Conservation (phyloP, 768 basidiomycete genomes). For the Strobilomyces dryophilus region DNA sequence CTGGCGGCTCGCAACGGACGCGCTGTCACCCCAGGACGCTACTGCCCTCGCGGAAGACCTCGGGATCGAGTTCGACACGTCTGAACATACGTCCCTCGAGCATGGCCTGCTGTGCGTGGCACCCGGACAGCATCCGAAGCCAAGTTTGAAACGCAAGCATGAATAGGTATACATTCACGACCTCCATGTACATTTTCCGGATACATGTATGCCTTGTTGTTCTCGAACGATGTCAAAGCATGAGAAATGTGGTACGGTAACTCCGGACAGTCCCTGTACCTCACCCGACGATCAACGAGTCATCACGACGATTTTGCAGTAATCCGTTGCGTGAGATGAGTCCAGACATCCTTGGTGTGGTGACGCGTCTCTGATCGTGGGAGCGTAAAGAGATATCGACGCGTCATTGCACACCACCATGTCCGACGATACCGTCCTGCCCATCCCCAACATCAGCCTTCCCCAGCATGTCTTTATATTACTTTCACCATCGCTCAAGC, state of each 20-base stretch:
- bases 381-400: slow-evolving; percentile 12
- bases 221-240: background rate
- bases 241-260: background rate
- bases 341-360: too few relatives aligned
- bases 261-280: too few relatives aligned
- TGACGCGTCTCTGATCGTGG: too few relatives aligned
- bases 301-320: too few relatives aligned
- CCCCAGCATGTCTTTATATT: slow-evolving; percentile 79
- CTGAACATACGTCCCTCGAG: slow-evolving; percentile 68
- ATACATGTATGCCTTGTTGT: background rate
- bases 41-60: slow-evolving; percentile 68
- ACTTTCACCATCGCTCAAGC: slow-evolving; percentile 52
- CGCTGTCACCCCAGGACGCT: slow-evolving; percentile 62
- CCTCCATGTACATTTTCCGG: background rate
- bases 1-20: slow-evolving; percentile 68
- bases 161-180: slow-evolving; percentile 9
- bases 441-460: slow-evolving; percentile 81
- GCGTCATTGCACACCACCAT: slow-evolving; percentile 37
- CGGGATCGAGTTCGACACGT: slow-evolving; percentile 74
- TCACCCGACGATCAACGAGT: too few relatives aligned
- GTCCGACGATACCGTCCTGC: slow-evolving; percentile 82
- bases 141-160: slow-evolving; percentile 52
- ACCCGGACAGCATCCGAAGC: slow-evolving; percentile 26
- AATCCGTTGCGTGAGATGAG: too few relatives aligned
- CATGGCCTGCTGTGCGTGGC: slow-evolving; percentile 50